Base-by-base conservation (phyloP, 441 rosid genomes). In the Biscutella laevigata region DNA sequence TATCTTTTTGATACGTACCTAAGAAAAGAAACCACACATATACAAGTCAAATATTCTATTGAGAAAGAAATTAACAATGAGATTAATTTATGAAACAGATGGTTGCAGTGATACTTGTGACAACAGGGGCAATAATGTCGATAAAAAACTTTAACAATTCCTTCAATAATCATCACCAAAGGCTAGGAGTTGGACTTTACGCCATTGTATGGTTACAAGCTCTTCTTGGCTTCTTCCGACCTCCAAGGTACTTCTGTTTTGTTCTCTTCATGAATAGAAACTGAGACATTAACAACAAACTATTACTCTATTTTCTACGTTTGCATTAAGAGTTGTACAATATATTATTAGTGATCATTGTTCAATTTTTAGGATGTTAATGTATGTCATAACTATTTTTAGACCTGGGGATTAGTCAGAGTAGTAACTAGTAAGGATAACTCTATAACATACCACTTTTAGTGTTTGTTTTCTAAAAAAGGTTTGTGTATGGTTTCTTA, bases 131-230 rank as follows among this genome's bases (percentile, higher is more conserved):
- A 30, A 47, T 74, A 24, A 61, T 88, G 77, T 88, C 96, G 6
- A 42, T 88, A 20, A 80, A 70, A 62, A 80, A 84, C 73, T 84
- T 84, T 68, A 72, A 62, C 64, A 88, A 88, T 63, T 75, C 82
- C 26, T 88, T 88, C 69, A 62, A 66, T 54, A 88, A 88, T 64
- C 64, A 65, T 44, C 96, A 88, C 59, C 96, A 88, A 72, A 70
- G 80, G 41, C 64, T 84, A 13, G 94, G 94, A 19, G 42, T 82
- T 28, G 84, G 69, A 4, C 55, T 82, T 13, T 88, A 88, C 19
- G 81, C 66, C 5, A 57, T 79, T 37, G 72, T 82, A 35, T 88
- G 90, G 94, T 32, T 88, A 68, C 96, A 84, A 71, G 79, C 75
- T 53, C 56, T 88, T 20, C 41, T 71, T 29, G 91, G 85, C 15